Evolutionary conservation across 805 yeast genomes (phyloP).

Genomic region (Zygoascus flipseniorum): DNA sequence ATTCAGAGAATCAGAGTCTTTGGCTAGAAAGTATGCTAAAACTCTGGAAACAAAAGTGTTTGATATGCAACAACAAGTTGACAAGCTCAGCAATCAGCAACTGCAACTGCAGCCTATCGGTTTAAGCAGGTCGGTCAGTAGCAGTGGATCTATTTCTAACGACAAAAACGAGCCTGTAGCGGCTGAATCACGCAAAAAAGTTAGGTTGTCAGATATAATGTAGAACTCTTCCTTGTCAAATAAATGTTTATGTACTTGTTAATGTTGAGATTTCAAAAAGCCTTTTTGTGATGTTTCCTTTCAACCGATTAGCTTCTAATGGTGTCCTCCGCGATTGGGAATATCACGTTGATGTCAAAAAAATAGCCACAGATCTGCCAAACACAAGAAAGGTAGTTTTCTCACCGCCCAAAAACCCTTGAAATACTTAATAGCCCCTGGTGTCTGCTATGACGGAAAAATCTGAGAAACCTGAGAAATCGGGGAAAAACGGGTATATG

Average conservation of each 20-base stretch:
- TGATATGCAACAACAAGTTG: constrained; percentile 1
- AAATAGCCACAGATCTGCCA: too few species aligned
- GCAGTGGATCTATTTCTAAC: not conserved
- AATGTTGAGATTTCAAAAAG: too few species aligned
- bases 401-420: too few species aligned
- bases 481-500: constrained; percentile 5
- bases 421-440: too few species aligned
- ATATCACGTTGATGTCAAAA: too few species aligned
- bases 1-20: constrained; percentile 19
- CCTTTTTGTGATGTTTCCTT: too few species aligned
- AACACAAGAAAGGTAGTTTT: too few species aligned
- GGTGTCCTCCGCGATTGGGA: too few species aligned
- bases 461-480: not conserved
- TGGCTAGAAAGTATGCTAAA: constrained; percentile 9
- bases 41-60: constrained; percentile 9
- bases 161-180: not conserved
- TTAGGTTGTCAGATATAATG: not conserved
- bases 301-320: too few species aligned
- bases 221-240: not conserved
- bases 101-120: not conserved
- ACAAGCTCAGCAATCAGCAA: not conserved
- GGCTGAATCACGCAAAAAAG: not conserved
- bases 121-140: not conserved
- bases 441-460: not conserved
- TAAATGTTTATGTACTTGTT: too few species aligned